Evolutionary conservation across 805 yeast species (phyloP).

Genomic region (Saccharomyces paradoxus): DNA sequence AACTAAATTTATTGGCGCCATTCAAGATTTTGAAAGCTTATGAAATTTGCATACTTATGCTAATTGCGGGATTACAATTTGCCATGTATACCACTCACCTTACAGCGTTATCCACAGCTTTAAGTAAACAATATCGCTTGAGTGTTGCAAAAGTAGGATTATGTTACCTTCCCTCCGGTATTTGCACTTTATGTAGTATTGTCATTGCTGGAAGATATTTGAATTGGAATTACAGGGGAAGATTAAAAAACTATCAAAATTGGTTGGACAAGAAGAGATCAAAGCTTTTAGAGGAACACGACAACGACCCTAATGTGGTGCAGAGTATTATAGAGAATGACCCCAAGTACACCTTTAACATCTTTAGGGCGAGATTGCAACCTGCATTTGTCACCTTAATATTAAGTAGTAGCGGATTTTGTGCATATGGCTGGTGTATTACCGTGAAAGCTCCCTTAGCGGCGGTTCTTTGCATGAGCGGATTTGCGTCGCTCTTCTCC

Average conservation of each 20-base stretch:
- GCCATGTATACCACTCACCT: constrained; percentile 63
- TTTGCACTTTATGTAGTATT: constrained; percentile 56
- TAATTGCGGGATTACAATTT: constrained; percentile 57
- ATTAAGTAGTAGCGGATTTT: constrained; percentile 33
- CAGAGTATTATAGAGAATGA: constrained; percentile 17
- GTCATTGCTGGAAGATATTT: constrained; percentile 48
- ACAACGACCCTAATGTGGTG: constrained; percentile 14
- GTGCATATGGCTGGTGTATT: constrained; percentile 70
- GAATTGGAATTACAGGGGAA: constrained; percentile 35
- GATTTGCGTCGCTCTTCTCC: constrained; percentile 49
- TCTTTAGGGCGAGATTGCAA: constrained; percentile 48
- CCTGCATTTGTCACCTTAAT: constrained; percentile 38
- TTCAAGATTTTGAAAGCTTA: constrained; percentile 36
- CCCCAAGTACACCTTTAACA: constrained; percentile 39
- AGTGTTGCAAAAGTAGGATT: constrained; percentile 54
- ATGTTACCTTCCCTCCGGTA: constrained; percentile 68
- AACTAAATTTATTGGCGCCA: constrained; percentile 31
- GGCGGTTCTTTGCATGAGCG: constrained; percentile 50
- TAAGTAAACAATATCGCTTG: constrained; percentile 44
- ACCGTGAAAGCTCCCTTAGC: constrained; percentile 40
- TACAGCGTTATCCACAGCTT: constrained; percentile 52
- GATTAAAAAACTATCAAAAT: constrained; percentile 13
- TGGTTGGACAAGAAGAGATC: constrained; percentile 17
- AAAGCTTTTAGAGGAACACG: constrained; percentile 12
- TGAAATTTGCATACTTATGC: constrained; percentile 41